Conservation (phyloP, 805 yeast species). For the Cyberlindnera nakhonratchasimensis region DNA sequence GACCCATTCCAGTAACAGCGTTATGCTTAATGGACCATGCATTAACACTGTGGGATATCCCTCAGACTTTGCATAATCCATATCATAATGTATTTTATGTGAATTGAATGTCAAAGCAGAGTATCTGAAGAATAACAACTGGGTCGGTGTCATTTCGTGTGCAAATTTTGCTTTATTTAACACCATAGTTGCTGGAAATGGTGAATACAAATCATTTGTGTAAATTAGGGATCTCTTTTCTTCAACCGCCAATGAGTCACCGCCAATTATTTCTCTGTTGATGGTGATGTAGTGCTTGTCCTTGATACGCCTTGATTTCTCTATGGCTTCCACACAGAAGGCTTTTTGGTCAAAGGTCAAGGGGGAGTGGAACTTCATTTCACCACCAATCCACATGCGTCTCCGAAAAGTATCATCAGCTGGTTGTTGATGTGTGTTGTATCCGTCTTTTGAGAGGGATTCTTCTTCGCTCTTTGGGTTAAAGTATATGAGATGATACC, state of each 20-base stretch:
- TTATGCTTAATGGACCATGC: conserved; percentile 80
- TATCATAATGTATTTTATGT: conserved; percentile 79
- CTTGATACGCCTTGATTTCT: conserved; percentile 35
- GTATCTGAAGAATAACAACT: conserved; percentile 52
- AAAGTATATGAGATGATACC: conserved; percentile 65
- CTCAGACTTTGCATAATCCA: conserved; percentile 53
- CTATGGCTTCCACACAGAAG: conserved; percentile 52
- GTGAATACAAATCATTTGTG: conserved; percentile 37
- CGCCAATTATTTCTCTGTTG: conserved; percentile 42
- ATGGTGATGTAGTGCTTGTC: conserved; percentile 51
- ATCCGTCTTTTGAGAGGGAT: conserved; percentile 66
- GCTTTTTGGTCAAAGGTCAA: conserved; percentile 37
- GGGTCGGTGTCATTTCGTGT: conserved; percentile 35
- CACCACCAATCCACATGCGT: conserved; percentile 81
- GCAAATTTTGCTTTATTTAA: conserved; percentile 22
- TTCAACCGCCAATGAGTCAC: conserved; percentile 28
- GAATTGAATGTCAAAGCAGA: conserved; percentile 79
- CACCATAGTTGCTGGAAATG: not conserved
- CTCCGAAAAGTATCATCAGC: conserved; percentile 38
- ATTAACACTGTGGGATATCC: conserved; percentile 58
- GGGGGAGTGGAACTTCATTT: conserved; percentile 40
- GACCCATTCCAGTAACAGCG: conserved; percentile 55
- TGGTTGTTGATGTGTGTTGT: conserved; percentile 60
- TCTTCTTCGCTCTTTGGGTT: conserved; percentile 52
- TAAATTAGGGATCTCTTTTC: conserved; percentile 66